Conservation (phyloP, 352 stramenopile species). For the Pythium plurisporium region DNA sequence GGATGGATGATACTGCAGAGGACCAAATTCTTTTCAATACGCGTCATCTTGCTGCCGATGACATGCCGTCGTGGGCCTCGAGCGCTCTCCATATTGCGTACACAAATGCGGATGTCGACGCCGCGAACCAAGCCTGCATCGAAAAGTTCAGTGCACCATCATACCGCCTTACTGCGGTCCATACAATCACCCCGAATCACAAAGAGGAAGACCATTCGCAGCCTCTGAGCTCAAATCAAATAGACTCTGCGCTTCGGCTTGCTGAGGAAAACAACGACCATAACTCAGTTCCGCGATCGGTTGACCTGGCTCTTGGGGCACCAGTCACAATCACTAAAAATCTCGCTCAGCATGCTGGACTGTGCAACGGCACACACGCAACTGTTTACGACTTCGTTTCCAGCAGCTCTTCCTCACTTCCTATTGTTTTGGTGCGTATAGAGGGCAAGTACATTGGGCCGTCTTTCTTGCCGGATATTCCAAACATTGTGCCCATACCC, state of each 20-base stretch:
- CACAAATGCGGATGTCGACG: background rate
- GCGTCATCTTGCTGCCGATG: background rate
- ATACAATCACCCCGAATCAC: background rate
- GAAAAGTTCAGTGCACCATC: background rate
- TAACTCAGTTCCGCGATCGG: background rate
- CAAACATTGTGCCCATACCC: background rate
- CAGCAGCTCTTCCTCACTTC: background rate
- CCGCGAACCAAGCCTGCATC: background rate
- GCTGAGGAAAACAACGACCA: background rate
- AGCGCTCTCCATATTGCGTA: background rate
- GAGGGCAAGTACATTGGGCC: background rate
- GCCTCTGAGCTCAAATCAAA: background rate
- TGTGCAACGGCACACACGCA: background rate
- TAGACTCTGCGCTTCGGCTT: background rate
- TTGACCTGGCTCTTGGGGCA: background rate
- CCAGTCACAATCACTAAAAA: background rate
- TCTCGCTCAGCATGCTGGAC: background rate
- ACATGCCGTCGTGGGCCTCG: background rate
- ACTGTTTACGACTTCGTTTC: background rate
- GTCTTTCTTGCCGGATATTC: background rate
- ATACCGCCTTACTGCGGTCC: background rate
- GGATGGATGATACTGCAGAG: background rate
- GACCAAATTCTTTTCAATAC: background rate
- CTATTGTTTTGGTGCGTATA: background rate
- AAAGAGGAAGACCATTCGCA: background rate